Base-by-base conservation (phyloP, 805 yeast species). In the Blastobotrys americana region DNA sequence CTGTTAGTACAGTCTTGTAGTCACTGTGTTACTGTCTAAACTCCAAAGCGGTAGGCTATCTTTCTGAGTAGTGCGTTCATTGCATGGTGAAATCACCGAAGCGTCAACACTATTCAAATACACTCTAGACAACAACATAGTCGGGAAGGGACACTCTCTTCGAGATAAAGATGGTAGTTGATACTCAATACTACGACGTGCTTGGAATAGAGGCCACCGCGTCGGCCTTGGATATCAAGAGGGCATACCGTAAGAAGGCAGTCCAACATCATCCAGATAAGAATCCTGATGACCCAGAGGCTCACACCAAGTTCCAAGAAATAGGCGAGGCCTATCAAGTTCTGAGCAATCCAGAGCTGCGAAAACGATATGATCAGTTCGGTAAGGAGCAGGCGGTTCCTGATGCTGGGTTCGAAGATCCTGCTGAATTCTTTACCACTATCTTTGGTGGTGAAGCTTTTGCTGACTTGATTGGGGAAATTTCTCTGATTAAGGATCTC, bases 391-490 rank as follows among this genome's bases (percentile, higher is more conserved):
- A 76, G 52, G 84, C 84, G 1, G 72, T 74, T 33, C 87, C 87
- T 2, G 79, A 74, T 5, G 74, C 73, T 20, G 89, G 87, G 6
- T 84, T 81, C 47, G 70, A 80, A 46, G 97, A 93, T 60, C 95
- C 97, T 0, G 70, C 76, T 42, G 96, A 89, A 60, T 82, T 86
- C 57, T 87, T 93, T 65, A 74, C 82, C 22, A 72, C 73, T 59
- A 84, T 93, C 31, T 93, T 88, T 64, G 96, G 96, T 37, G 96
- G 96, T 40, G 95, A 84, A 45, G 94, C 93, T 1, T 88, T 89
- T 64, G 74, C 71, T 27, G 80, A 82, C 40, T 82, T 55, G 73
- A 85, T 90, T 55, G 98, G 98, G 3, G 96, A 93, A 60, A 67
- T 88, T 49, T 76, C 88, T 22, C 70, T 89, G 60, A 64, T 93